These are phyloP conservation scores for Diutina mesorugosa DNA, from an alignment of 1,139 yeast species.

Conservation along the genomic window DNA sequence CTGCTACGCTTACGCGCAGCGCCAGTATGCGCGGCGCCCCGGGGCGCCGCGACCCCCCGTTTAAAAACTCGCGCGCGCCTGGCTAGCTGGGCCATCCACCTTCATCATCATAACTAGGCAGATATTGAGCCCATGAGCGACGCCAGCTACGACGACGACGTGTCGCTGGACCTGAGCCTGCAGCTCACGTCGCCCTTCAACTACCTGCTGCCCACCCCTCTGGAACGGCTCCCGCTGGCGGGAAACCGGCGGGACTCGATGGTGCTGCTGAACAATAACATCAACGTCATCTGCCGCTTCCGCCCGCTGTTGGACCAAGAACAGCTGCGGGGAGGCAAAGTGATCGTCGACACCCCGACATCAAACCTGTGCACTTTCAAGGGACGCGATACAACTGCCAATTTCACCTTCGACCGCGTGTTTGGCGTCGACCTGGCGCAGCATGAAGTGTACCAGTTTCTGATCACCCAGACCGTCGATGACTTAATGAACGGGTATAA, in stretches of 20 bases:
- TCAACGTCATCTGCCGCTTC: slow-evolving; percentile 1
- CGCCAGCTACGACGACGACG: slow-evolving; percentile 2
- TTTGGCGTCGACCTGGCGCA: slow-evolving; percentile 42
- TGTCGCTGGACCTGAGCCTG: neutral
- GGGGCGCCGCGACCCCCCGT: neutral
- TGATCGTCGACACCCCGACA: neutral
- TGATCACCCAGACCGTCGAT: slow-evolving; percentile 46
- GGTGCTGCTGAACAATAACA: neutral
- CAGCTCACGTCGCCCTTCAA: slow-evolving; percentile 1
- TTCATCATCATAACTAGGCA: neutral
- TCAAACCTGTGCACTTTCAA: neutral
- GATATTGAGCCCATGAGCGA: neutral
- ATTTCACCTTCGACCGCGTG: slow-evolving; percentile 56
- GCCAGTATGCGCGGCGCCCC: neutral
- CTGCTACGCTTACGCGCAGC: neutral
- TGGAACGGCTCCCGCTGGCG: slow-evolving; percentile 2
- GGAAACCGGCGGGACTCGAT: neutral
- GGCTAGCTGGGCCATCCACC: neutral
- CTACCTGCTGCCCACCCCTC: neutral
- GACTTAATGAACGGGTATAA: slow-evolving; percentile 72
- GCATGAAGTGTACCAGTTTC: slow-evolving; percentile 46
- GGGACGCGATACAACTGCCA: neutral
- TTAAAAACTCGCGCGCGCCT: neutral
- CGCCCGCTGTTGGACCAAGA: neutral
- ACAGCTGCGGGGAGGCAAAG: neutral